Conservation (phyloP, 306 rosid genomes). For the Lablab purpureus region DNA sequence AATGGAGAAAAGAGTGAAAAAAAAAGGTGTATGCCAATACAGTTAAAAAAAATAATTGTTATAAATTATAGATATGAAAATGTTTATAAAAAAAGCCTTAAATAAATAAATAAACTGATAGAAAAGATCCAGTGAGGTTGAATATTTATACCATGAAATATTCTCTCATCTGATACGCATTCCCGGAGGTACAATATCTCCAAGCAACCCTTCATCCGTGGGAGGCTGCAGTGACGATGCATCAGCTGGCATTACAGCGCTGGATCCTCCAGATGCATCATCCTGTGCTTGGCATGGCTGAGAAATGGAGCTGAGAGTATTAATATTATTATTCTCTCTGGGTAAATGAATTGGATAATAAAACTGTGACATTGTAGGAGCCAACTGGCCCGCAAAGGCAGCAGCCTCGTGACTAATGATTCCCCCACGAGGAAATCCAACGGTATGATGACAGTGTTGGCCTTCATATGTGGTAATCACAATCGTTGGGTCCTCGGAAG, state of each 20-base stretch:
- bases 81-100: too few species aligned
- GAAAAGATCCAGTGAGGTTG: not conserved
- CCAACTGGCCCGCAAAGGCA: slow-evolving; percentile 49
- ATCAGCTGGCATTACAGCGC: slow-evolving; percentile 32
- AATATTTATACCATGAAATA: slow-evolving; percentile 42
- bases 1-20: too few species aligned
- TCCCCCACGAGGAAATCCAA: slow-evolving; percentile 78
- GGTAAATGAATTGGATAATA: slow-evolving; percentile 65
- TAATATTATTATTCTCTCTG: slow-evolving; percentile 15
- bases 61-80: too few species aligned
- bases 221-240: slow-evolving; percentile 40
- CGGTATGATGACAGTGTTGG: slow-evolving; percentile 90
- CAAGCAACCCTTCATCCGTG: slow-evolving; percentile 81
- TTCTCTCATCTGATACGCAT: slow-evolving; percentile 67
- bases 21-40: too few species aligned
- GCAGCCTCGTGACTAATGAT: slow-evolving; percentile 55
- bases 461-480: slow-evolving; percentile 98
- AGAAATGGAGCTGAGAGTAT: slow-evolving; percentile 35
- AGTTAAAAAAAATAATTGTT: too few species aligned
- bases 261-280: slow-evolving; percentile 44
- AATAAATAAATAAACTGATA: not conserved
- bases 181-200: slow-evolving; percentile 84
- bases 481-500: slow-evolving; percentile 76
- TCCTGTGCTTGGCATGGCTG: slow-evolving; percentile 43
- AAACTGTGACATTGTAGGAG: slow-evolving; percentile 61